Base-by-base conservation (phyloP, 2,329 filamentous ascomycete genomes). In the Fusarium guadeloupense region DNA sequence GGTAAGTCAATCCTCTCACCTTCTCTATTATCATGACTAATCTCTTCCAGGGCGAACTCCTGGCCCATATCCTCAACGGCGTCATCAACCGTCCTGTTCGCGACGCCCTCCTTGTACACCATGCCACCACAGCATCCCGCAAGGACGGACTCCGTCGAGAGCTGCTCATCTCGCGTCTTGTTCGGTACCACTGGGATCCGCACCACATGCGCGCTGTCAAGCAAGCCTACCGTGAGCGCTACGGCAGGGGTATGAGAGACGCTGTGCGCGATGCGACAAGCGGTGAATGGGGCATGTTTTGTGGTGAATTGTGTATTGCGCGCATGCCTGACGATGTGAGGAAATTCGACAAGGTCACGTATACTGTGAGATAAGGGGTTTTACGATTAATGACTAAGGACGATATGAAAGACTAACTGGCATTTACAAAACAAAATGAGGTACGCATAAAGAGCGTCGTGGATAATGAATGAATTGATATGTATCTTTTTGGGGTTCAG, bases 21-120 rank as follows among this genome's bases (percentile, higher is more conserved):
- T 28, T 26, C 13, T 14, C 40, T 26, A 8, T 33, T 21, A 31
- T 14, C 9, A 35, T 54, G 28, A n/a, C 48, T 59, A 40, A 62
- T 50, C 21, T n/a, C 33, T 26, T 37, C 28, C 39, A 97, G 93
- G 95, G 95, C 63, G 95, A 99, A 79, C 88, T 96, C 17, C 87
- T 98, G 31, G 92, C 93, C 0, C 95, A 98, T 76, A 92, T 98
- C 68, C 89, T 99, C 71, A 97, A 98, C 77, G 95, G 95, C 70
- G 88, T 96, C 53, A 96, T 98, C 79, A 98, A 98, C 79, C 91
- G 91, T 55, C 93, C 95, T 6, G 92, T 96, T 61, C 91, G 95
- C 50, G 95, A 98, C 75, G 92, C 94, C 4, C 84, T 97, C 31
- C 87, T 98, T 4, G 82, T 99, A 2, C 89, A 96, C 75, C 95